Conservation (phyloP, 176 grass and related monocot species). For the Cenchrus purpureus region DNA sequence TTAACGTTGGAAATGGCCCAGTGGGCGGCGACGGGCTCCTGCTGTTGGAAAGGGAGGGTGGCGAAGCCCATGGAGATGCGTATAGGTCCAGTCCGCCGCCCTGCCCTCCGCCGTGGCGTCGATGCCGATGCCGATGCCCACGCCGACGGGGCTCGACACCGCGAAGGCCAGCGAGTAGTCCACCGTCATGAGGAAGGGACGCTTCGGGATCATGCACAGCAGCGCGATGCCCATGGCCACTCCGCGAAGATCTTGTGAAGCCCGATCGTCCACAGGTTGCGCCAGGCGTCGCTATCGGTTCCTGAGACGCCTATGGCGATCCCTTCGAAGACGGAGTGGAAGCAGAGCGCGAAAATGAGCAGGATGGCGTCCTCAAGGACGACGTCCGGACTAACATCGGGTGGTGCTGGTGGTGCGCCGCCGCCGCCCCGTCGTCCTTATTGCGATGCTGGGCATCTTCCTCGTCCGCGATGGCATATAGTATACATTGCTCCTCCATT, state of each 20-base stretch:
- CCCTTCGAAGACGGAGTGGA: conserved; percentile 90
- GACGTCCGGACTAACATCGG: conserved; percentile 43
- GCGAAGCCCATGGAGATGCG: no score
- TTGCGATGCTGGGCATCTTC: no score
- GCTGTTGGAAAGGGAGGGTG: no score
- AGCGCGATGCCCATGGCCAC: conserved; percentile 84
- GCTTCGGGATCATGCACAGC: conserved; percentile 58
- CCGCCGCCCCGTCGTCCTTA: neutral
- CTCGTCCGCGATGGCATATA: no score
- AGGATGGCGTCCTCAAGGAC: conserved; percentile 67
- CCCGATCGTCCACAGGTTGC: conserved; percentile 82
- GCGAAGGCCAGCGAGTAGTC: conserved; percentile 68
- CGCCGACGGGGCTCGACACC: conserved; percentile 61
- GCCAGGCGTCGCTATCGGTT: conserved; percentile 58
- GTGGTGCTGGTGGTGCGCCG: neutral
- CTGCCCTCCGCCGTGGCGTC: conserved; percentile 52
- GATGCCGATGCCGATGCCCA: conserved; percentile 72
- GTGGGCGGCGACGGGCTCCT: no score
- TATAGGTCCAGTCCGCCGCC: conserved; percentile 1
- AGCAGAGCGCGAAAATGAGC: conserved; percentile 81
- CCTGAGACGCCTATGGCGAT: conserved; percentile 73
- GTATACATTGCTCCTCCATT: no score
- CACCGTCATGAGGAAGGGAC: conserved; percentile 55
- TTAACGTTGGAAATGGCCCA: no score
- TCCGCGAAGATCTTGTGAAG: conserved; percentile 74